phyloP scores from a whole-genome alignment of 805 yeast species.

The Metschnikowia kunwiensis region DNA sequence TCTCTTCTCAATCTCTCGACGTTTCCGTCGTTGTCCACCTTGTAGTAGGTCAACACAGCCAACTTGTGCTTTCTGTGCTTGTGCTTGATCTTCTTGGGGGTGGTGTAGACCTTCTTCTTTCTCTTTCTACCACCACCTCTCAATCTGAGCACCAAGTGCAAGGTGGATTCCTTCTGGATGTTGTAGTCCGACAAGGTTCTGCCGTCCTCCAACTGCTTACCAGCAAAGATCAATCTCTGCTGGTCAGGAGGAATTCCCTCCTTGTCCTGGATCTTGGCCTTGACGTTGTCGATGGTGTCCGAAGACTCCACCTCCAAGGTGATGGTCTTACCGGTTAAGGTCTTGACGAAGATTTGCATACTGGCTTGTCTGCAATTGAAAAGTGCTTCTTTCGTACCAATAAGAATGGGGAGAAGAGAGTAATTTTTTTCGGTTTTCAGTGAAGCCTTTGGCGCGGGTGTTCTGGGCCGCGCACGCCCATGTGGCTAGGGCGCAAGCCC shows the following conservation, averaged over 20 bases:
- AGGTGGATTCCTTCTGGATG: constrained; percentile 99
- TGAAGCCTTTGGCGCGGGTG: too few relatives aligned
- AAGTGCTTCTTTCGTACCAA: constrained; percentile 50
- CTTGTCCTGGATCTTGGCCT: constrained; percentile 98
- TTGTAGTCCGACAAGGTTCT: constrained; percentile 99
- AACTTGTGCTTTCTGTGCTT: constrained; percentile 99
- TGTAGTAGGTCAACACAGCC: constrained; percentile 99
- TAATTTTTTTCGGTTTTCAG: constrained; percentile 2
- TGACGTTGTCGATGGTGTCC: constrained; percentile 98
- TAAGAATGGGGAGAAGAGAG: constrained; percentile 14
- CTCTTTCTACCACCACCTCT: constrained; percentile 95
- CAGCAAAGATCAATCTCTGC: constrained; percentile 99
- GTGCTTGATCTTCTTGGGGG: constrained; percentile 99
- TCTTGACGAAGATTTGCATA: constrained; percentile 98
- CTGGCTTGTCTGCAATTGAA: constrained; percentile 38
- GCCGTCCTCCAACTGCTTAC: constrained; percentile 99
- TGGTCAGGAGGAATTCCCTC: constrained; percentile 99
- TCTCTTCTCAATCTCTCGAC: constrained; percentile 98
- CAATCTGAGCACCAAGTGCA: constrained; percentile 93
- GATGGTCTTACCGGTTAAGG: constrained; percentile 99
- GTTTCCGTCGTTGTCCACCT: constrained; percentile 97
- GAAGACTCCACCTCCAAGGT: constrained; percentile 98
- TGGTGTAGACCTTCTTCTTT: constrained; percentile 99
- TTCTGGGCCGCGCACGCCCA: too few relatives aligned
- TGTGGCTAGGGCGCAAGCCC: background rate